A percentile compares a stretch with the other conserved stretches of the same genome.
Conservation (phyloP, 495 filamentous ascomycete species). For the Penicillium alfredii region DNA sequence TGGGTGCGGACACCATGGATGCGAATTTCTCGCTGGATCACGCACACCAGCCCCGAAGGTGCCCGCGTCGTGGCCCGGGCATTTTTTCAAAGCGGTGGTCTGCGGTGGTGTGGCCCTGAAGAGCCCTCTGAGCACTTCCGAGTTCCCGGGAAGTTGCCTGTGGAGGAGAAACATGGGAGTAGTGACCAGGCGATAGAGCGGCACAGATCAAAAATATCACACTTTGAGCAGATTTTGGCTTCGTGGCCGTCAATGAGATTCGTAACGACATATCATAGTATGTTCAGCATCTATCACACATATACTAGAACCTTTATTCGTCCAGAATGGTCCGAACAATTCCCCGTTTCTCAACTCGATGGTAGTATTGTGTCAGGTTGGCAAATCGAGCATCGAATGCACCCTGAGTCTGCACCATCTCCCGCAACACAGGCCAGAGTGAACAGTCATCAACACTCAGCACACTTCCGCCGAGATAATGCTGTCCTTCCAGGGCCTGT, state of each 20-base stretch:
- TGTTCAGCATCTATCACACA: no score
- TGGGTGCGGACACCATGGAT: slow-evolving; percentile 41
- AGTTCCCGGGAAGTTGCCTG: slow-evolving; percentile 31
- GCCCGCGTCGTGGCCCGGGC: slow-evolving; percentile 53
- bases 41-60: slow-evolving; percentile 56
- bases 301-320: background rate
- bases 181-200: no score
- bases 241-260: no score
- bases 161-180: background rate
- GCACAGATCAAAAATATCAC: no score
- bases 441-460: slow-evolving; percentile 64
- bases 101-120: slow-evolving; percentile 35
- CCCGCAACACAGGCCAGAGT: slow-evolving; percentile 63
- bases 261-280: no score
- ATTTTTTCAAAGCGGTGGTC: slow-evolving; percentile 55
- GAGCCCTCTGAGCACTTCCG: slow-evolving; percentile 24
- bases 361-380: slow-evolving; percentile 50
- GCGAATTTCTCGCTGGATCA: slow-evolving; percentile 56
- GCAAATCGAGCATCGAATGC: slow-evolving; percentile 28
- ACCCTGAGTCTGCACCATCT: slow-evolving; percentile 40
- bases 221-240: no score
- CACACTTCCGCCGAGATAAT: slow-evolving; percentile 51
- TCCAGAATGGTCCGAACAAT: slow-evolving; percentile 37
- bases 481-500: slow-evolving; percentile 31
- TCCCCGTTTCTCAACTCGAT: slow-evolving; percentile 42